Percentiles rank a stretch among this genome's conserved stretches.
Evolutionary conservation across 2,329 filamentous ascomycete genomes (phyloP).

Genomic region (Beauveria bassiana): DNA sequence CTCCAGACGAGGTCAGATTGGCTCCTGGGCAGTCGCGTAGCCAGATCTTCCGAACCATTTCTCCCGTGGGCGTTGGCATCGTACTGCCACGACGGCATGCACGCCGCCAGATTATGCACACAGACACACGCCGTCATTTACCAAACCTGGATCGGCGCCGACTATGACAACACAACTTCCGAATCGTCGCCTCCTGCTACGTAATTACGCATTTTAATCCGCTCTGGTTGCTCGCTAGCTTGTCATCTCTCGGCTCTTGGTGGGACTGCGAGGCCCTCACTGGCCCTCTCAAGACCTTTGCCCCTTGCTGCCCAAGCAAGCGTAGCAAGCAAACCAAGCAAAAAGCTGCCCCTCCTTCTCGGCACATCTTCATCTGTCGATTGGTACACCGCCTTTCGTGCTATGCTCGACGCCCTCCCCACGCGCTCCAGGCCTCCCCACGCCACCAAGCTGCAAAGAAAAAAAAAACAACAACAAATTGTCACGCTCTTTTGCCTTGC

Average conservation of each 20-base stretch:
- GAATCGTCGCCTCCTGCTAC: background rate
- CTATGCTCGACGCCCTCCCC: constrained; percentile 1
- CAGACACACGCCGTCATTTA: background rate
- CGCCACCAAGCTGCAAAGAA: background rate
- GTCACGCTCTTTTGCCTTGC: background rate
- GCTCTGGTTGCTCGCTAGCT: constrained; percentile 6
- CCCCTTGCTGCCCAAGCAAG: constrained; percentile 6
- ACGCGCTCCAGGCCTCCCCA: background rate
- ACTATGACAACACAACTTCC: background rate
- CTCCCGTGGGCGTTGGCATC: background rate
- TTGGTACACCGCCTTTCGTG: constrained; percentile 7
- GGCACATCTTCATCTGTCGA: constrained; percentile 7
- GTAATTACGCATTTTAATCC: constrained; percentile 8
- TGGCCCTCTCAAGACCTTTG: background rate
- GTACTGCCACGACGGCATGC: background rate
- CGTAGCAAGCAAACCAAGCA: too few relatives aligned
- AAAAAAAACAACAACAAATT: background rate
- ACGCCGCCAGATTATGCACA: constrained; percentile 6
- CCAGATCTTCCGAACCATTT: background rate
- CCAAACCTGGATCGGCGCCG: constrained; percentile 4
- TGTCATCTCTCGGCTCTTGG: constrained; percentile 1
- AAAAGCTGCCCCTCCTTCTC: constrained; percentile 3
- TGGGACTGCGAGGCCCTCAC: constrained; percentile 4
- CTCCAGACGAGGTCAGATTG: background rate
- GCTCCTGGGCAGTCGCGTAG: background rate